These are phyloP conservation scores for Sporisorium sorghi DNA, from an alignment of 1,284 basidiomycete genomes.

Conservation along the genomic window DNA sequence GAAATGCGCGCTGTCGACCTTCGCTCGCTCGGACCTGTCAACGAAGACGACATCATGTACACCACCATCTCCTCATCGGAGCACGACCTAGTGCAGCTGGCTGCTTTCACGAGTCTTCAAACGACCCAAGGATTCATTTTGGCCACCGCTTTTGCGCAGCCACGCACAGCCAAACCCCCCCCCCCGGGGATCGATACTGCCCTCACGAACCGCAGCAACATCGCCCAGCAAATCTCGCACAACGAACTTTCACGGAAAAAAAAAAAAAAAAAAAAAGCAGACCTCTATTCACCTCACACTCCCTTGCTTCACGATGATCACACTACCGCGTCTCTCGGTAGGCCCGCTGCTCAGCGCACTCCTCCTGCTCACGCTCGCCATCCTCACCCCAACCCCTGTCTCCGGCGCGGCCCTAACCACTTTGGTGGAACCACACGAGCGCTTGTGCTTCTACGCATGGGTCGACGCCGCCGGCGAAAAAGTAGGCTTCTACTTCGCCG, in stretches of 20 bases:
- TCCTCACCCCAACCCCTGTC: conserved; percentile 3
- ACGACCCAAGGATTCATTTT: no score
- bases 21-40: conserved; percentile 4
- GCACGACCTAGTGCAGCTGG: conserved; percentile 7
- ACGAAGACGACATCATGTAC: conserved; percentile 1
- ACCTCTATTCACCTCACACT: no score
- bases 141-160: no score
- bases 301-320: conserved; percentile 1
- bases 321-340: conserved; percentile 2
- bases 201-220: not conserved
- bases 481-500: conserved; percentile 79
- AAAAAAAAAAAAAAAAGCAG: no score
- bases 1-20: no score
- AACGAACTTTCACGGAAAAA: not conserved
- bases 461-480: conserved; percentile 95
- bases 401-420: conserved; percentile 82
- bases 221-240: not conserved
- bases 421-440: conserved; percentile 83
- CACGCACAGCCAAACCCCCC: no score
- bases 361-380: conserved; percentile 4
- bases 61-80: not conserved
- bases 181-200: no score
- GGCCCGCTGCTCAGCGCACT: conserved; percentile 4
- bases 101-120: not conserved
- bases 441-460: conserved; percentile 93